A percentile compares a stretch with the other conserved stretches of the same genome.
Evolutionary conservation across 768 basidiomycete genomes (phyloP).

Genomic region (Tricholoma flavovirens): DNA sequence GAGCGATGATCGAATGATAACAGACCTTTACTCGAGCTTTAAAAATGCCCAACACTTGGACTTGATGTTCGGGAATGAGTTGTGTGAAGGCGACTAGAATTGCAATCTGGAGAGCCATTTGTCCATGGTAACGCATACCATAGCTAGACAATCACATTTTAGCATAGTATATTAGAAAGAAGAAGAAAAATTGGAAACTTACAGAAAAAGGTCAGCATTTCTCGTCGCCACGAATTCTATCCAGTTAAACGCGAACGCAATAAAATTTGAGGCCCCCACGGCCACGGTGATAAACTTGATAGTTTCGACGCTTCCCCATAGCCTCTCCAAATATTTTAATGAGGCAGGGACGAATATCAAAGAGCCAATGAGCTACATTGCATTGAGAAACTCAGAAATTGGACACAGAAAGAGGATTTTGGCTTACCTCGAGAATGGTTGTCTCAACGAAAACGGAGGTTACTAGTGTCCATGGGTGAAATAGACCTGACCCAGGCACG

Average conservation of each 20-base stretch:
- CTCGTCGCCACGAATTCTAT: conserved; percentile 71
- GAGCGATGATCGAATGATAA: neutral
- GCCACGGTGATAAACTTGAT: conserved; percentile 80
- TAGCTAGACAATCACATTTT: conserved; percentile 45
- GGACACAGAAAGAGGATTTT: neutral
- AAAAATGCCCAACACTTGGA: conserved; percentile 82
- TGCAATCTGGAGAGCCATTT: conserved; percentile 85
- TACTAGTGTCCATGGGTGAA: conserved; percentile 92
- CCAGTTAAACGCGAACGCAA: conserved; percentile 86
- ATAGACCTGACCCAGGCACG: conserved; percentile 74
- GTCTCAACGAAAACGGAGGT: conserved; percentile 86
- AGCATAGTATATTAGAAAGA: conserved; percentile 5
- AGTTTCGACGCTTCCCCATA: conserved; percentile 89
- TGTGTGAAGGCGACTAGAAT: conserved; percentile 96
- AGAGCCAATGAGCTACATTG: conserved; percentile 64
- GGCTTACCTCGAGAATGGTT: conserved; percentile 73
- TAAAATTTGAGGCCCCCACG: conserved; percentile 78
- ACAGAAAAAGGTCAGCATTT: conserved; percentile 76
- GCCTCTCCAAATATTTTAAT: conserved; percentile 84
- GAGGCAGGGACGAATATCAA: conserved; percentile 75
- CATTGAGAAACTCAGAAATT: conserved; percentile 6
- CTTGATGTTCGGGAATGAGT: conserved; percentile 95
- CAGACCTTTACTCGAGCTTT: conserved; percentile 86
- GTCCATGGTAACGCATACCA: conserved; percentile 86
- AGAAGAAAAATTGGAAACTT: conserved; percentile 25